Percentiles rank a stretch among this genome's conserved stretches.
Evolutionary conservation across 2,329 filamentous ascomycete genomes (phyloP).

Genomic region (Tolypocladium album): DNA sequence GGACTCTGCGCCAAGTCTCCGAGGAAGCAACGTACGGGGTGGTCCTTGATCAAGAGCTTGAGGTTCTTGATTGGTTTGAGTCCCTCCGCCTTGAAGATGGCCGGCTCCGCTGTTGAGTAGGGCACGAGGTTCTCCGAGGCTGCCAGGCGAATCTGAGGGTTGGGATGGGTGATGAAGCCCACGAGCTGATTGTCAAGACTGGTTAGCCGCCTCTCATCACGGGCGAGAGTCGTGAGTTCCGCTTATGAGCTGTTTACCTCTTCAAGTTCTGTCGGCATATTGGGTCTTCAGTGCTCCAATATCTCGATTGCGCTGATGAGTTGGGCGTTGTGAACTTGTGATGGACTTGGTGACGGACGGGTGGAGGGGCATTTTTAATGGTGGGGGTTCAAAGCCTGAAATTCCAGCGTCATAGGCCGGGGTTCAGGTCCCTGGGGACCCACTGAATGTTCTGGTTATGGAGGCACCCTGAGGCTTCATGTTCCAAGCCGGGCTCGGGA

Average conservation of each 20-base stretch:
- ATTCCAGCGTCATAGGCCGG: constrained; percentile 5
- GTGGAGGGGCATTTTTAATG: constrained; percentile 12
- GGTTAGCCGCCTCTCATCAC: neutral
- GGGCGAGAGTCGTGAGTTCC: neutral
- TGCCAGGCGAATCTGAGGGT: constrained; percentile 78
- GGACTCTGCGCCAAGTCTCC: neutral
- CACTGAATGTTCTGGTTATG: constrained; percentile 5
- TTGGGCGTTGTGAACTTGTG: neutral
- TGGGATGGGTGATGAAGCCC: constrained; percentile 85
- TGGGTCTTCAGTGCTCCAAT: neutral
- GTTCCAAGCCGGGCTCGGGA: neutral
- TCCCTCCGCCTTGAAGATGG: constrained; percentile 74
- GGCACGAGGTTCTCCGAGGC: constrained; percentile 81
- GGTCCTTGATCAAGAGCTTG: constrained; percentile 77
- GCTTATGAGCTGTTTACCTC: constrained; percentile 38
- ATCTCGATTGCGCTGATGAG: neutral
- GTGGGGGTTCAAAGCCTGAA: constrained; percentile 6
- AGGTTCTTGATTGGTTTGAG: constrained; percentile 75
- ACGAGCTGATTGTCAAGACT: constrained; percentile 51
- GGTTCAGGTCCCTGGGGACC: constrained; percentile 5
- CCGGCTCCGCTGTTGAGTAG: constrained; percentile 62
- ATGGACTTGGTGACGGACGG: neutral
- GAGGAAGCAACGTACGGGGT: constrained; percentile 46
- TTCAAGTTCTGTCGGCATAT: constrained; percentile 67
- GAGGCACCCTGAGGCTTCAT: neutral